A percentile compares a stretch with the other conserved stretches of the same genome.
Conservation (phyloP, 306 rosid genomes). For the Prunus davidiana region DNA sequence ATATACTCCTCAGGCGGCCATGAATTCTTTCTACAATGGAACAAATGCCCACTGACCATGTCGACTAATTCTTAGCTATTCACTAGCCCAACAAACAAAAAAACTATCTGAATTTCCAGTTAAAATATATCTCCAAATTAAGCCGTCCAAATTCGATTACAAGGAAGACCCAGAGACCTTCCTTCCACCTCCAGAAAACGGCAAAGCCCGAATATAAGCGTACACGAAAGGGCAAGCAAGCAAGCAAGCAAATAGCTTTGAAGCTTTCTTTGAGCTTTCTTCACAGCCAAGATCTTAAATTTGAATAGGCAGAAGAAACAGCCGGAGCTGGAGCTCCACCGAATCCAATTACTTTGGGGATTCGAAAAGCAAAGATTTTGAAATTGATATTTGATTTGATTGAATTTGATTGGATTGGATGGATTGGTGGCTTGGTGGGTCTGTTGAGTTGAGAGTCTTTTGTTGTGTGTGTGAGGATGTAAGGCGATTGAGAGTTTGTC, state of each 20-base stretch:
- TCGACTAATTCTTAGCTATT: neutral
- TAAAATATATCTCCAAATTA: neutral
- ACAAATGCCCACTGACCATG: slow-evolving; percentile 72
- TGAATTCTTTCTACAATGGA: slow-evolving; percentile 82
- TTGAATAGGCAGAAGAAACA: neutral
- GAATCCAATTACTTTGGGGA: slow-evolving; percentile 1
- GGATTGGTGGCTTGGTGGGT: neutral
- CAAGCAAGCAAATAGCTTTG: neutral
- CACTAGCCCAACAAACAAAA: neutral
- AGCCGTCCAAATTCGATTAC: neutral
- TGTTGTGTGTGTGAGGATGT: too few species aligned
- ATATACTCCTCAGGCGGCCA: slow-evolving; percentile 96
- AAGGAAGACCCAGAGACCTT: neutral
- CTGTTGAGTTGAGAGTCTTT: too few species aligned
- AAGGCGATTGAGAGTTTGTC: neutral
- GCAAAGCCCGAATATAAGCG: slow-evolving; percentile 1
- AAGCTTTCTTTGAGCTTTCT: neutral
- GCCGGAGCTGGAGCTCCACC: slow-evolving; percentile 8
- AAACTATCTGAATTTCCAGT: neutral
- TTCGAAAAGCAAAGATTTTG: neutral
- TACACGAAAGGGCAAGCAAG: slow-evolving; percentile 18
- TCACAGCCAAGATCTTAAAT: neutral
- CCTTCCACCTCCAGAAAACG: slow-evolving; percentile 15
- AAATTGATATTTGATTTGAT: slow-evolving; percentile 3
- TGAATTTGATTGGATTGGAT: slow-evolving; percentile 1